Evolutionary conservation across 192 early-diverging fungal species (phyloP), one percentile per base, ranked within the genome.

Genomic region (Coemansia sp.): DNA sequence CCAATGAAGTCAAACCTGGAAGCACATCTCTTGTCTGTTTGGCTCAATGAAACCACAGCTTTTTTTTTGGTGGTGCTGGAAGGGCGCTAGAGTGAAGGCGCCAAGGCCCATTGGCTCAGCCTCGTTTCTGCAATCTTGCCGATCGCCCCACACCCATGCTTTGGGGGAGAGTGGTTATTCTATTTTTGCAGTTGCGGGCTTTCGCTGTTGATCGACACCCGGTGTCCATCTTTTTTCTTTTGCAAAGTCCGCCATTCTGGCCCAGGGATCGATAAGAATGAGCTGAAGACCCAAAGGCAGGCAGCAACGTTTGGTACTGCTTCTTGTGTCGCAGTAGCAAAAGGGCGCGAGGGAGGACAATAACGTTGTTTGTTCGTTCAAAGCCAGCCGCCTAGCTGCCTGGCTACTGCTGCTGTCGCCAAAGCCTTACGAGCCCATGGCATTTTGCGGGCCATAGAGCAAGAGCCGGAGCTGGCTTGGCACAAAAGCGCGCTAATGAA

Each of bases 111-210:
- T 57, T 57, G 55, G 55, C 25, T 20, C 55, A 17, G 33, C 17
- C 5, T 32, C 55, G n/a, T n/a, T 19, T 36, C 29, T 57, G 55
- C 55, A 57, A 17, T 8, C 32, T 45, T 57, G 55, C n/a, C 55
- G 55, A 57, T 57, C 55, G 33, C 3, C 22, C 32, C 34, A 7
- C 8, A 9, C 20, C 22, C 6, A 20, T 40, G 46, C 46, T 17
- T n/a, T 19, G 46, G 19, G 46, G 45, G 45, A 46, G 5, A 14
- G 17, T 46, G 45, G 15, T 46, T 36, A 9, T 36, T 36, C 35
- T 36, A 4, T 36, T 36, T 36, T 36, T 36, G 35, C 35, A 36
- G 35, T 36, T n/a, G n/a, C n/a, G n/a, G n/a, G n/a, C n/a, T n/a
- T n/a, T n/a, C n/a, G n/a, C n/a, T n/a, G n/a, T n/a, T 40, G 38